Percentiles rank a stretch among this genome's conserved stretches.
These are phyloP conservation scores for Eurotiales sp. DNA, from an alignment of 2,329 filamentous ascomycete species.

Conservation along the genomic window DNA sequence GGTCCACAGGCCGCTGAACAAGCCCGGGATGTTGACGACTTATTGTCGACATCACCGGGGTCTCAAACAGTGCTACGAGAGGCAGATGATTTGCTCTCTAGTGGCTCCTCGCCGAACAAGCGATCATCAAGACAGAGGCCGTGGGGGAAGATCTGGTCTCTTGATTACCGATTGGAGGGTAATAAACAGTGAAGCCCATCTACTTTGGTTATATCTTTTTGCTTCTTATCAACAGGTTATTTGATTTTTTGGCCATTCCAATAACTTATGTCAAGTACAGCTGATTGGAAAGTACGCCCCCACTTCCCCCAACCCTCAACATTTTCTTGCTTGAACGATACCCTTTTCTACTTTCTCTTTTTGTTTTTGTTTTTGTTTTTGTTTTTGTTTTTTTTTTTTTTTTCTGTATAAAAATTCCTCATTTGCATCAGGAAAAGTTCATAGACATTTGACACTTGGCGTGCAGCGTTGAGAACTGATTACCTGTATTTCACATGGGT, in stretches of 20 bases:
- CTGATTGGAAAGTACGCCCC: background rate
- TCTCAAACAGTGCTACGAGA: conserved; percentile 5
- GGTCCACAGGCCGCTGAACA: conserved; percentile 11
- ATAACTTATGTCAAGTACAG: background rate
- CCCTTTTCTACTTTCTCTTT: no score
- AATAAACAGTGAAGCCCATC: conserved; percentile 7
- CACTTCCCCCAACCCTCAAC: no score
- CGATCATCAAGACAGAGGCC: conserved; percentile 10
- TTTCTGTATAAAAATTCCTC: conserved; percentile 4
- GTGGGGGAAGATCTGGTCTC: conserved; percentile 15
- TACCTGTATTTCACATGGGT: background rate
- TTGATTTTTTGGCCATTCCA: background rate
- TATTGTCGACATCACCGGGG: background rate
- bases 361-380: background rate
- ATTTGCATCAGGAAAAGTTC: conserved; percentile 8
- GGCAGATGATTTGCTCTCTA: background rate
- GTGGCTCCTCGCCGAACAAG: conserved; percentile 11
- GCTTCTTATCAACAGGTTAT: background rate
- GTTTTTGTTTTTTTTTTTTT: background rate
- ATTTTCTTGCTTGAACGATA: conserved; percentile 7
- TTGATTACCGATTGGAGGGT: conserved; percentile 13
- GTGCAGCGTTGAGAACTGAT: background rate
- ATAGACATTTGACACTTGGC: conserved; percentile 3
- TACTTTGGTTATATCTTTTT: no score
- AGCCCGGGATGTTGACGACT: background rate